Base-by-base conservation (phyloP, 805 yeast species). In the Spathaspora girioi region DNA sequence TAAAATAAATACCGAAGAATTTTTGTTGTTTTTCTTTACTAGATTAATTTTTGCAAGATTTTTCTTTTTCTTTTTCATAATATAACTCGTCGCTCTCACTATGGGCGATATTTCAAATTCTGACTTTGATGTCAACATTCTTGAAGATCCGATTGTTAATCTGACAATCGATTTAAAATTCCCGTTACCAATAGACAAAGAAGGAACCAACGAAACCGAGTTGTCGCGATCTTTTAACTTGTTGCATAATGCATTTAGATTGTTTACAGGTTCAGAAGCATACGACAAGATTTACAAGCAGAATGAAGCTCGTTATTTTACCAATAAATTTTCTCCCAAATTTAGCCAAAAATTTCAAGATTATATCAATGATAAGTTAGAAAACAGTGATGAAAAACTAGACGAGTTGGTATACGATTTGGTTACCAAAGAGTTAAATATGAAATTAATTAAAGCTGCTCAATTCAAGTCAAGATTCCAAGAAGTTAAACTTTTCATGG, bases 161-260 rank as follows among this genome's bases (percentile, higher is more conserved):
- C 77, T 77, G 17, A 59, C 60, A 43, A 60, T 74, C 26, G 66
- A 61, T 5, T 60, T 72, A 10, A 54, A 68, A 10, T 71, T 72
- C 51, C 78, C 78, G 1, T 60, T 73, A 18, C 78, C 78, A 5
- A 63, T 63, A 11, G 75, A 71, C 54, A 54, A 63, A 38, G 69
- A 65, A 9, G 68, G n/a, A n/a, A n/a, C 62, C 12, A 71, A 71
- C 56, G 65, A 63, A 35, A 62, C 65, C 27, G n/a, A 40, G 1
- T 57, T 63, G 5, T 49, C 56, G 27, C 55, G 54, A 7, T 63
- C 65, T 38, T 60, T 65, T 50, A 56, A 58, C 29, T 49, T 74
- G 19, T 53, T 74, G 47, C 59, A 64, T 27, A 64, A 66, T 50
- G 72, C 73, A 46, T 51, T 71, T 15, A 61, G 63, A 41, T 67